These are phyloP conservation scores for Colletotrichum sp. DNA, from an alignment of 2,329 filamentous ascomycete genomes.

Conservation along the genomic window DNA sequence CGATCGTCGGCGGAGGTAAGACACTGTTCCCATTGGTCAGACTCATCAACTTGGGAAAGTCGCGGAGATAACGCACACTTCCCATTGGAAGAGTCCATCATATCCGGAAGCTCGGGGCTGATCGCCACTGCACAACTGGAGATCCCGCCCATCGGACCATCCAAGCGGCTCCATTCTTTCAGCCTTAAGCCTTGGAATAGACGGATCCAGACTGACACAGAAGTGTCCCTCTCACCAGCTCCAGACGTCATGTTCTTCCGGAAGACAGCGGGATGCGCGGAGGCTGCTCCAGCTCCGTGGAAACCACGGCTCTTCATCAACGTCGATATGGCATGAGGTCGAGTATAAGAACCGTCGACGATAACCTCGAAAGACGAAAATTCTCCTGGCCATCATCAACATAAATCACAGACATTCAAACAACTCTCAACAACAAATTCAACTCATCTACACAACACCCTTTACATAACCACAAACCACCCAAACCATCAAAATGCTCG, in stretches of 20 bases:
- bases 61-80: not conserved
- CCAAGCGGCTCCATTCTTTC: not conserved
- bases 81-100: not conserved
- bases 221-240: not conserved
- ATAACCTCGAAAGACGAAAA: fast-evolving
- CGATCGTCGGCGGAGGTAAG: not conserved
- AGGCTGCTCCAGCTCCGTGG: not conserved
- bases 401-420: not conserved
- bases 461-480: not conserved
- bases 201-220: not conserved
- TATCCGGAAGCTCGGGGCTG: not conserved
- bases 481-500: constrained; percentile 46
- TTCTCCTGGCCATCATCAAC: not conserved
- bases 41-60: not conserved
- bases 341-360: not conserved
- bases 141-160: not conserved
- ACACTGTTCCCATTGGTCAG: not conserved
- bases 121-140: not conserved
- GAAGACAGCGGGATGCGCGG: not conserved
- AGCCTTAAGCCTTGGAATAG: not conserved
- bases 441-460: not conserved
- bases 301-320: not conserved
- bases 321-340: not conserved
- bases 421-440: not conserved
- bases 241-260: not conserved